A percentile compares a stretch with the other conserved stretches of the same genome.
Evolutionary conservation across 306 rosid genomes (phyloP).

Genomic region (Inga leiocalycina): DNA sequence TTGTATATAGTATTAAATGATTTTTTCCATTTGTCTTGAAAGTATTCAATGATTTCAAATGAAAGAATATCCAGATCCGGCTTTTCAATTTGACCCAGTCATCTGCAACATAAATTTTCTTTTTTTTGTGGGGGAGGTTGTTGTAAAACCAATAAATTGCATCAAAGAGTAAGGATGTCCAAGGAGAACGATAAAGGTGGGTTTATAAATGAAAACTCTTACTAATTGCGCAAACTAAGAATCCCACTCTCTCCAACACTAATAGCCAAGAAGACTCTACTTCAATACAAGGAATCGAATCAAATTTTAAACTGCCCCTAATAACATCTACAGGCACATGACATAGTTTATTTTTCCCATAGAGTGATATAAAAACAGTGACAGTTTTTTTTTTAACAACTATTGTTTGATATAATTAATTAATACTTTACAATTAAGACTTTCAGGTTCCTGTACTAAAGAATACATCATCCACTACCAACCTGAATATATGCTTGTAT

Average conservation of each 20-base stretch:
- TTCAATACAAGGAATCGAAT: neutral
- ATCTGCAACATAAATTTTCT: neutral
- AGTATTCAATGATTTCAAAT: constrained; percentile 4
- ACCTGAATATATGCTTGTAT: constrained; percentile 79
- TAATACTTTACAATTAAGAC: neutral
- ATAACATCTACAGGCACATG: too few relatives aligned
- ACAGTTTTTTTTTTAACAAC: too few relatives aligned
- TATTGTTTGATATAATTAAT: too few relatives aligned
- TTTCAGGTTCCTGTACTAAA: neutral
- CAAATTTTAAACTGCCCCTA: too few relatives aligned
- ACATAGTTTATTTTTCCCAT: neutral
- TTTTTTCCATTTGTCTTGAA: neutral
- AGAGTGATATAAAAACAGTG: too few relatives aligned
- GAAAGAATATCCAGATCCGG: neutral
- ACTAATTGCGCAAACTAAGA: neutral
- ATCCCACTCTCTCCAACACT: neutral
- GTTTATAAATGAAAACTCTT: neutral
- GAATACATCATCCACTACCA: constrained; percentile 33
- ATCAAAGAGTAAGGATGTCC: neutral
- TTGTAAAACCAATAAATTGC: neutral
- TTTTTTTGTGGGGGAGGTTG: too few relatives aligned
- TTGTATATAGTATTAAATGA: neutral
- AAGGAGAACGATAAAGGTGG: neutral
- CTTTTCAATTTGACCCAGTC: neutral
- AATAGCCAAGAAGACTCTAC: neutral